Evolutionary conservation across 2,329 filamentous ascomycete species (phyloP), one percentile per base, ranked within the genome.

Genomic region (Trichophyton equinum): DNA sequence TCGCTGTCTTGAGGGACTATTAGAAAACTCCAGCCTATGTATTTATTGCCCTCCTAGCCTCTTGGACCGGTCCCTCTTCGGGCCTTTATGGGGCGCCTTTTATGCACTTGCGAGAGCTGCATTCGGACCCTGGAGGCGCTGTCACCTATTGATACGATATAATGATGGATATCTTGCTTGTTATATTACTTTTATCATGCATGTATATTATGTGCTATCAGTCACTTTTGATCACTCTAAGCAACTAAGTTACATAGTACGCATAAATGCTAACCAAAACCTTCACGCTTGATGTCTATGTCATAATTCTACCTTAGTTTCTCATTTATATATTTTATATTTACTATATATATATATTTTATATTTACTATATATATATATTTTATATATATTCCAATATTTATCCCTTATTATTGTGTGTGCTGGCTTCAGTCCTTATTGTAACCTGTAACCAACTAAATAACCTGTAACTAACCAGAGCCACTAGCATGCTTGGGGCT

Each of bases 1-100:
- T 97, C 55, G 87, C 87, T 27, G 81, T 94, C 11, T 81, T 97
- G 66, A 81, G 88, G 64, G 94, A 99, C 71, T 91, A 83, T 67
- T 90, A 49, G 18, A 58, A 22, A 22, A 8, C 27, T 27, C 27
- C 53, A 40, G 15, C 27, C 36, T 27, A 13, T 38, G 51, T 55
- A 33, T 20, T 38, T 55, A n/a, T 30, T 55, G 15, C 7, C 8
- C 51, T 9, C 20, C 7, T 22, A 11, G 4, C 4, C 25, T 11
- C 5, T 13, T 51, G 2, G 22, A 27, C 8, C 1, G 13, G 6
- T 25, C 8, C 13, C 22, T 25, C 44, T 22, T 4, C 20, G 8
- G n/a, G 44, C 18, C 44, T 30, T 51, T 13, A 27, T 22, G 13
- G 46, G 27, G 22, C 13, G 11, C 9, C 3, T 15, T 20, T 11